Base-by-base conservation (phyloP, 1,139 yeast genomes). In the Petasospora fabianii region DNA sequence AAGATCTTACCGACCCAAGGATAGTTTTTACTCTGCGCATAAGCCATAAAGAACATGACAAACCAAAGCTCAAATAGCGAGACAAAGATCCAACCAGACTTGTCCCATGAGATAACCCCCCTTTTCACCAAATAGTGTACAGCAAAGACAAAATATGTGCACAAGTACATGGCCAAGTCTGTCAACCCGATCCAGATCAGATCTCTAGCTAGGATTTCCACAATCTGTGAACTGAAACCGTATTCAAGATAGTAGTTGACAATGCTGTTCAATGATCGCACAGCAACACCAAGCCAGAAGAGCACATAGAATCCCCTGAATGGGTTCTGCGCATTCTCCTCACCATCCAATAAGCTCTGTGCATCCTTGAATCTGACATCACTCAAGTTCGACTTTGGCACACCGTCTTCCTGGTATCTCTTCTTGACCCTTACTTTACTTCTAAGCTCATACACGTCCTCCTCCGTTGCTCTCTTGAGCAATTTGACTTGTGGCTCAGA, bases 1-100 rank as follows among this genome's bases (percentile, higher is more conserved):
- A 84, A 90, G 30, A 88, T 90, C 54, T 80, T 79, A 5, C 87
- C 96, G 38, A 88, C 82, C 97, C 97, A 90, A 4, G 90, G 86
- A 53, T 71, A 83, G 26, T 69, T 61, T 41, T 62, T 57, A 32
- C 64, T 62, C 32, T 79, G 74, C 4, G 90, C 76, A 51, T 75
- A 66, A 49, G 66, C 59, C 30, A 78, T 55, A 51, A 73, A 77
- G 29, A 64, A 58, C 17, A 64, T 49, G 14, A 84, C 58, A 51
- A 69, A 78, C 0, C 49, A 47, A 3, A 75, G 43, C 50, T 84
- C 90, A 58, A 73, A 84, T 0, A 71, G 34, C 6, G 75, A 67
- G 53, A 81, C 84, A 2, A 84, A 38, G 6, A 67, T 49, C 77
- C 84, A 75, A 2, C 96, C 96, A 2, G 66, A 47, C 2, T 55